Base-by-base conservation (phyloP, 768 basidiomycete genomes). In the Boletus rex-veris region DNA sequence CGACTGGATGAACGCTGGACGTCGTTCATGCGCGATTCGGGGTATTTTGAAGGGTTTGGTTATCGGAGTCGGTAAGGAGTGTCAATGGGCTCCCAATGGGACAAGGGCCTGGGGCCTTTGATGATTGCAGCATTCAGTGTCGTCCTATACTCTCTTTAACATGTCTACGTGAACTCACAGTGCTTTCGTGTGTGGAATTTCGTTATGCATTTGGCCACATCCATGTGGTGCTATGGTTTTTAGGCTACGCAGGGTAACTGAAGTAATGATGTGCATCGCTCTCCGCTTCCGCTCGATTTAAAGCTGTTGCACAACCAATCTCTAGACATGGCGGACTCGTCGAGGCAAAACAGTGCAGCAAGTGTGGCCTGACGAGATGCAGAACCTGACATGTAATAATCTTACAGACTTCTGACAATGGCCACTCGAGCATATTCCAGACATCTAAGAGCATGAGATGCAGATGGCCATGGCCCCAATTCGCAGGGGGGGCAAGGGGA, bases 21-120 rank as follows among this genome's bases (percentile, higher is more conserved):
- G 50, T 78, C 77, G 28, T 84, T 85, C 60, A 81, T 85, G 80
- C 77, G 79, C 21, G 78, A 83, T 50, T 80, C 78, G 8, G 79
- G 81, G 3, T 71, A 75, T 55, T 64, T 78, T 31, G 75, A 74
- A 54, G 68, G 66, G 14, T 69, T 68, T 33, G 68, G 65, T 7
- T 70, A 64, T 46, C 59, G 70, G 24, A 19, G 41, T 46, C 63
- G 65, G 39, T 71, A 38, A 59, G 10, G 31, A 1, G 15, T 5
- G 14, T n/a, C n/a, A n/a, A n/a, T n/a, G 35, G 19, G n/a, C 8
- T 44, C 15, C 10, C 26, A 33, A 33, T 18, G n/a, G 4, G 33
- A 21, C 21, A 19, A 16, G 14, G 53, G 49, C 30, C 12, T 24
- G 24, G 18, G 15, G 19, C 41, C 21, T 38, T 28, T 8, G 7